Conservation (phyloP, 257 asterid species). For the Jacaranda mimosifolia region DNA sequence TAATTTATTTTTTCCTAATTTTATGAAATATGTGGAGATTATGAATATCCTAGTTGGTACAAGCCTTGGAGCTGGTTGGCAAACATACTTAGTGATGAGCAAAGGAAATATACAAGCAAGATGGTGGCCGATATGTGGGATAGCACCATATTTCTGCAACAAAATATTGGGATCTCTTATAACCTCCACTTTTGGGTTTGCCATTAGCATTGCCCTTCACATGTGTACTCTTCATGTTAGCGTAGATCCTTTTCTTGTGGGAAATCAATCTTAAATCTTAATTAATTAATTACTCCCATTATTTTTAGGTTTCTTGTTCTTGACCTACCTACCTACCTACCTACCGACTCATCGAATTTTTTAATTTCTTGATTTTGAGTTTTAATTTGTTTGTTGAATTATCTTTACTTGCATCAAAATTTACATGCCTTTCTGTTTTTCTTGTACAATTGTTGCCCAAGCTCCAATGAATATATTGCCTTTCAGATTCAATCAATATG, state of each 20-base stretch:
- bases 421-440: too few species aligned
- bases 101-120: constrained; percentile 33
- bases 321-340: too few species aligned
- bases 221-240: constrained; percentile 39
- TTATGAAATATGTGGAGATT: constrained; percentile 23
- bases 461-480: too few species aligned
- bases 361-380: too few species aligned
- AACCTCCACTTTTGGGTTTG: constrained; percentile 39
- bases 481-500: too few species aligned
- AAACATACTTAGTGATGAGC: constrained; percentile 26
- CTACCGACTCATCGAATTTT: too few species aligned
- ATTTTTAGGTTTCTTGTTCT: too few species aligned
- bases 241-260: constrained; percentile 38
- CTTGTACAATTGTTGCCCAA: too few species aligned
- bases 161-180: constrained; percentile 34
- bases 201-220: constrained; percentile 24
- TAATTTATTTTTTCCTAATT: background rate
- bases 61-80: constrained; percentile 51
- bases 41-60: constrained; percentile 20
- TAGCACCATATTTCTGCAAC: constrained; percentile 39
- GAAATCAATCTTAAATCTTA: background rate
- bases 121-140: constrained; percentile 45
- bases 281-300: background rate
- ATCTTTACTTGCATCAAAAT: too few species aligned
- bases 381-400: too few species aligned